Evolutionary conservation across 2,329 filamentous ascomycete species (phyloP).

Genomic region (Cordyceps pruinosa): DNA sequence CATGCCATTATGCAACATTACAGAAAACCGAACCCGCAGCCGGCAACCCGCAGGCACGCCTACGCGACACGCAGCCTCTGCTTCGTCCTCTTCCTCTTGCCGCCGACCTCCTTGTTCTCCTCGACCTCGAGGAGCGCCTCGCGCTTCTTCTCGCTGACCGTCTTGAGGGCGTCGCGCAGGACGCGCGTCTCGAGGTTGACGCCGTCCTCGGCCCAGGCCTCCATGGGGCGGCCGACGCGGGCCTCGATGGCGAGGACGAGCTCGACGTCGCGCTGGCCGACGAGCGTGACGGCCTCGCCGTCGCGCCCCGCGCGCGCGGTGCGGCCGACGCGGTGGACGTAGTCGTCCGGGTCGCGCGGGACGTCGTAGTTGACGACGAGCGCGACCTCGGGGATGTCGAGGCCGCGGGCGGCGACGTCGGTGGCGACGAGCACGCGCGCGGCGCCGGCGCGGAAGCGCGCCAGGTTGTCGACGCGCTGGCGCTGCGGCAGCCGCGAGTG

Average conservation of each 20-base stretch:
- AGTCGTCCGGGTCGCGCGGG: conserved; percentile 92
- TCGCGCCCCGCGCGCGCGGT: conserved; percentile 84
- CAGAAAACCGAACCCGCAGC: not conserved
- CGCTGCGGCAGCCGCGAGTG: conserved; percentile 82
- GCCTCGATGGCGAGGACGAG: conserved; percentile 85
- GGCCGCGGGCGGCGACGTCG: conserved; percentile 86
- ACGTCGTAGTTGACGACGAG: conserved; percentile 95
- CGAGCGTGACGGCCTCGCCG: conserved; percentile 78
- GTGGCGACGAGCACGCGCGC: conserved; percentile 89
- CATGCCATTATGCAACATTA: not conserved
- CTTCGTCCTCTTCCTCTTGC: conserved; percentile 64
- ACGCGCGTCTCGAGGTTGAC: conserved; percentile 93
- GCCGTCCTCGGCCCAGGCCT: conserved; percentile 78
- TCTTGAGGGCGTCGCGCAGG: conserved; percentile 74
- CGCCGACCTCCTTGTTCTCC: conserved; percentile 82
- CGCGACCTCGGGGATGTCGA: conserved; percentile 89
- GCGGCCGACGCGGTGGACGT: conserved; percentile 92
- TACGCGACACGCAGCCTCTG: conserved; percentile 43
- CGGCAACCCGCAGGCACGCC: not conserved
- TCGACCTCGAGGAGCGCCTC: conserved; percentile 88
- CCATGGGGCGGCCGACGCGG: conserved; percentile 73
- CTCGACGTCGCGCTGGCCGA: conserved; percentile 88
- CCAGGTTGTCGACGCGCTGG: conserved; percentile 80
- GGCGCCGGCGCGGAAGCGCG: conserved; percentile 81
- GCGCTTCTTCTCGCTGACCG: conserved; percentile 91